phyloP scores from a whole-genome alignment of 2,329 filamentous ascomycete species.

The Setomelanomma holmii region DNA sequence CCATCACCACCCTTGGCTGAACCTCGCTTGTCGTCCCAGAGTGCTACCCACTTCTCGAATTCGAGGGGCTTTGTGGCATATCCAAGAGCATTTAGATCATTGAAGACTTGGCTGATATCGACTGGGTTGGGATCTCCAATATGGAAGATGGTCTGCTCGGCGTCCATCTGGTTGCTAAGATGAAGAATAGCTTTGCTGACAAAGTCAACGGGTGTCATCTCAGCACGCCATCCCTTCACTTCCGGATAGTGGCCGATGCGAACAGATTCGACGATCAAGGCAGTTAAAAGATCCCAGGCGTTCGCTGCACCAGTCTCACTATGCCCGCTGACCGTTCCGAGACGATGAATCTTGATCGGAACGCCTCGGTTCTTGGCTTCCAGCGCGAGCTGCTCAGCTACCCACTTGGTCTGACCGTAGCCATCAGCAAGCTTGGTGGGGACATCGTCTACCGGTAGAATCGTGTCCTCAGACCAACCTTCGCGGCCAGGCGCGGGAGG shows the following conservation, averaged over 20 bases:
- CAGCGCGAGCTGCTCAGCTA: constrained; percentile 75
- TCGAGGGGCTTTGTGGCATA: constrained; percentile 71
- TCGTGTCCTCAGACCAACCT: constrained; percentile 74
- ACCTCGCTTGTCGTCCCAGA: constrained; percentile 76
- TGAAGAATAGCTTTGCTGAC: constrained; percentile 77
- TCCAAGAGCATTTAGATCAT: constrained; percentile 69
- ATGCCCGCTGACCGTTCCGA: constrained; percentile 80
- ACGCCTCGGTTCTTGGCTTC: constrained; percentile 73
- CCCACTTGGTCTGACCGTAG: constrained; percentile 84
- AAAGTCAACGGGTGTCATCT: constrained; percentile 87
- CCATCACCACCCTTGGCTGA: constrained; percentile 70
- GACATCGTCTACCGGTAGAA: constrained; percentile 72
- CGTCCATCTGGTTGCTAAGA: constrained; percentile 68
- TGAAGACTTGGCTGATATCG: constrained; percentile 70
- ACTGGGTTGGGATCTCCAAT: constrained; percentile 76
- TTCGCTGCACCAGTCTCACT: constrained; percentile 78
- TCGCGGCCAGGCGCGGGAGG: constrained; percentile 66
- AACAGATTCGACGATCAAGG: constrained; percentile 78
- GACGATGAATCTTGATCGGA: constrained; percentile 74
- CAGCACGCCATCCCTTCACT: constrained; percentile 76
- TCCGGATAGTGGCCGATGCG: constrained; percentile 74
- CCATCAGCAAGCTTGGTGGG: constrained; percentile 73
- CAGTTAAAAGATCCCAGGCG: constrained; percentile 78
- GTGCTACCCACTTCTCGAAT: constrained; percentile 76
- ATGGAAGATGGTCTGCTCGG: constrained; percentile 73